Evolutionary conservation across 495 filamentous ascomycete species (phyloP), one percentile per base, ranked within the genome.

Genomic region (Penicillium fimorum): DNA sequence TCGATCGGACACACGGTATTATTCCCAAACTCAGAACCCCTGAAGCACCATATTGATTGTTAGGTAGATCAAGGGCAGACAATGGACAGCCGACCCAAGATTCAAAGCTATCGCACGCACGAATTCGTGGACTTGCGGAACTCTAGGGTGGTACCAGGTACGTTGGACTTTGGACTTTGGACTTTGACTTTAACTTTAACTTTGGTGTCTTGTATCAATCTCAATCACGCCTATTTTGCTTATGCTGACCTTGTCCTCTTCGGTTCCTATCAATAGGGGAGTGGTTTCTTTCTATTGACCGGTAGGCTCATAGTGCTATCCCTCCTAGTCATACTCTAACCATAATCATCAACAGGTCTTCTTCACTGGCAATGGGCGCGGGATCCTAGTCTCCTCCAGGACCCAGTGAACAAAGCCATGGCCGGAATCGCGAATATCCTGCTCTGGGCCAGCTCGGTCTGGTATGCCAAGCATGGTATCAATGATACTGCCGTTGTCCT

Each of bases 121-220:
- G 0, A 62, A 55, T 55, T 47, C 68, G 0, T 70, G 68, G 68
- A 56, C 66, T 37, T 58, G 63, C 48, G 68, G 66, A 8, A 65
- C 58, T 35, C 59, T 70, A 6, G 69, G 69, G 5, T 71, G 69
- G 69, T 71, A 66, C 41, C 69, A 71, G 61, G 68, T 68, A 59
- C 15, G 61, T 47, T 20, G 3, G 11, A 45, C 22, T 5, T 45
- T 13, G 18, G 5, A 8, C 41, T 22, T 37, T 4, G 42, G 11
- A 45, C 22, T 5, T 45, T 13, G 18, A 8, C 41, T 22, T 37
- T 4, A 22, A n/a, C n/a, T n/a, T n/a, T n/a, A n/a, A 22, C 22
- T 22, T 22, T 22, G 22, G 22, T 12, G 41, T 47, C 25, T 30
- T 17, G 12, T 47, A 1, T 46, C 25, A 1, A 47, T 10, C 11